Evolutionary conservation across 768 basidiomycete species (phyloP).

Genomic region (Tephrocybe sp.): DNA sequence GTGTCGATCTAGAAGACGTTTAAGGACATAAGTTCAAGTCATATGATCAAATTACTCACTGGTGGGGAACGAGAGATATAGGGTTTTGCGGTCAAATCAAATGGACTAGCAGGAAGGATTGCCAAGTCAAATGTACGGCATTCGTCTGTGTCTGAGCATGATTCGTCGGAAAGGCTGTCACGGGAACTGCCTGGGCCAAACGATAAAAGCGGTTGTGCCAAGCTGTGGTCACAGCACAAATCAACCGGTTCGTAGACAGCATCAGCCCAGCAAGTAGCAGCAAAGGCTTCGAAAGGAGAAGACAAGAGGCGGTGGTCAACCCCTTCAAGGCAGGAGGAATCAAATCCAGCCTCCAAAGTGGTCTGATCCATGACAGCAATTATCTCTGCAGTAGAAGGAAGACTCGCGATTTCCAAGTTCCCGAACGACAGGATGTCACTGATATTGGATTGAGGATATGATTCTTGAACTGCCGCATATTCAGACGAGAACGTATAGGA

Average conservation of each 20-base stretch:
- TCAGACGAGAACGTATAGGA: constrained; percentile 24
- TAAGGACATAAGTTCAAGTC: not conserved
- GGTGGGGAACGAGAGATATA: not conserved
- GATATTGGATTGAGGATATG: constrained; percentile 22
- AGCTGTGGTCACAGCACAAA: not conserved
- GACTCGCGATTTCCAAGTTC: constrained; percentile 12
- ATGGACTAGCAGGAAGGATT: not conserved
- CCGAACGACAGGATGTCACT: constrained; percentile 23
- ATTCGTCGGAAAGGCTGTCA: constrained; percentile 21
- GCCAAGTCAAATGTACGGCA: constrained; percentile 20
- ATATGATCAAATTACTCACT: constrained; percentile 2
- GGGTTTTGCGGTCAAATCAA: not conserved
- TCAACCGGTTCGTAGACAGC: constrained; percentile 14
- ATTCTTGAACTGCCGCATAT: constrained; percentile 17
- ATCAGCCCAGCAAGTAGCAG: constrained; percentile 34
- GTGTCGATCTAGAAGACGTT: not conserved
- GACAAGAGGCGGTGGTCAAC: constrained; percentile 35
- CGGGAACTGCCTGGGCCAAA: constrained; percentile 7
- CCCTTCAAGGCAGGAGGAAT: constrained; percentile 34
- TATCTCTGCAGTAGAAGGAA: constrained; percentile 10
- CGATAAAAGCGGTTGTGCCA: not conserved
- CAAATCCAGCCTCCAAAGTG: constrained; percentile 33
- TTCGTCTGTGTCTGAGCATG: constrained; percentile 26
- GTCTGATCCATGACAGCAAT: constrained; percentile 31
- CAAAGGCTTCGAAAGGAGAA: constrained; percentile 33